phyloP scores from a whole-genome alignment of 2,329 filamentous ascomycete species.

The Coniochaeta sp. region DNA sequence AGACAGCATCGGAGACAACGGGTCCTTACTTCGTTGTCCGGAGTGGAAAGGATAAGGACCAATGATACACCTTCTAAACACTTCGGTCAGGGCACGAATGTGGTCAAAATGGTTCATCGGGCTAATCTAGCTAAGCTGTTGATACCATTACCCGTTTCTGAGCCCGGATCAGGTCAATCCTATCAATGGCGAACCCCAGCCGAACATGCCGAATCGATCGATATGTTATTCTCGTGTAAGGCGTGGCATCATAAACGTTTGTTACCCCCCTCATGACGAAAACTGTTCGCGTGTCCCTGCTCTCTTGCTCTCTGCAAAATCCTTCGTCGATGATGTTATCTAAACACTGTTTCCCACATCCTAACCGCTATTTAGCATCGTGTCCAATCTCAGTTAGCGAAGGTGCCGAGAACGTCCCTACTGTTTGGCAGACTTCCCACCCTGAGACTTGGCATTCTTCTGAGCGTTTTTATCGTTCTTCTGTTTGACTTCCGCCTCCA shows the following conservation, averaged over 20 bases:
- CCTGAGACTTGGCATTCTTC: background rate
- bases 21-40: constrained; percentile 76
- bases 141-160: background rate
- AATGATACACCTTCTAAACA: background rate
- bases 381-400: background rate
- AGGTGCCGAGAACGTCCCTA: constrained; percentile 1
- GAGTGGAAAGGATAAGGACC: constrained; percentile 34
- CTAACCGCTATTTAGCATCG: background rate
- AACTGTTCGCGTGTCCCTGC: background rate
- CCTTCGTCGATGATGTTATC: background rate
- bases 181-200: background rate
- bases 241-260: background rate
- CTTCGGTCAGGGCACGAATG: background rate
- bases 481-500: constrained; percentile 8
- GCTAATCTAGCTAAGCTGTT: background rate
- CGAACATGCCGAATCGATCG: background rate
- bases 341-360: background rate
- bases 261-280: background rate
- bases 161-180: background rate
- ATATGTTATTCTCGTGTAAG: background rate
- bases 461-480: constrained; percentile 9
- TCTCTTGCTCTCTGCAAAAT: background rate
- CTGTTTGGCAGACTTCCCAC: constrained; percentile 1
- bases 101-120: background rate
- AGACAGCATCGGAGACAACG: constrained; percentile 55